These are phyloP conservation scores for Colletotrichum graminicola DNA, from an alignment of 2,329 filamentous ascomycete genomes.

Conservation along the genomic window DNA sequence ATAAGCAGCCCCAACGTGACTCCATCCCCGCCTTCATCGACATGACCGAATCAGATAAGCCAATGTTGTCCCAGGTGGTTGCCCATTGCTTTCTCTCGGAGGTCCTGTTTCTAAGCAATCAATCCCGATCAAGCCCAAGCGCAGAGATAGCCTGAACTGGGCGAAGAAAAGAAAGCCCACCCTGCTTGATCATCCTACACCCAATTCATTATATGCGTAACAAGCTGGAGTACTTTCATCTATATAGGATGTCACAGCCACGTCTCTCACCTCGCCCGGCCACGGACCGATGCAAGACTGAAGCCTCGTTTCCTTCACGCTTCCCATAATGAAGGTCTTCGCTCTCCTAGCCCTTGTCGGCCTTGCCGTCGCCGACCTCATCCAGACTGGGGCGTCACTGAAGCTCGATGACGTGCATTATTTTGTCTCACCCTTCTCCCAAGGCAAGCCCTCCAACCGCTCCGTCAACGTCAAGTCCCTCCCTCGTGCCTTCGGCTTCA, in stretches of 20 bases:
- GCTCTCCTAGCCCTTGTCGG: conserved; percentile 39
- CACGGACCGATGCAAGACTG: conserved; percentile 1
- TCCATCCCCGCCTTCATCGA: background rate
- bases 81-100: conserved; percentile 27
- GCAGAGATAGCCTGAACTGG: background rate
- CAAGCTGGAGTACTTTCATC: background rate
- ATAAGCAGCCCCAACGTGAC: conserved; percentile 21
- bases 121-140: background rate
- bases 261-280: background rate
- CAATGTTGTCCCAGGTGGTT: conserved; percentile 4
- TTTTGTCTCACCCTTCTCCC: conserved; percentile 51
- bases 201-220: background rate
- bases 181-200: background rate
- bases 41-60: conserved; percentile 18
- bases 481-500: conserved; percentile 49
- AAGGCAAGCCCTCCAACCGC: conserved; percentile 46
- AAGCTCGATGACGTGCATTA: conserved; percentile 50
- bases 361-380: conserved; percentile 45
- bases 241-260: conserved; percentile 21
- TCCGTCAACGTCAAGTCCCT: conserved; percentile 41
- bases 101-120: conserved; percentile 24
- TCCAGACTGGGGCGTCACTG: conserved; percentile 49
- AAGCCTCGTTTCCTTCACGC: background rate
- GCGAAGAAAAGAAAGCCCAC: conserved; percentile 11
- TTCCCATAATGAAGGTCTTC: conserved; percentile 31